Evolutionary conservation across 768 basidiomycete genomes (phyloP).

Genomic region (Suillus alpinus): DNA sequence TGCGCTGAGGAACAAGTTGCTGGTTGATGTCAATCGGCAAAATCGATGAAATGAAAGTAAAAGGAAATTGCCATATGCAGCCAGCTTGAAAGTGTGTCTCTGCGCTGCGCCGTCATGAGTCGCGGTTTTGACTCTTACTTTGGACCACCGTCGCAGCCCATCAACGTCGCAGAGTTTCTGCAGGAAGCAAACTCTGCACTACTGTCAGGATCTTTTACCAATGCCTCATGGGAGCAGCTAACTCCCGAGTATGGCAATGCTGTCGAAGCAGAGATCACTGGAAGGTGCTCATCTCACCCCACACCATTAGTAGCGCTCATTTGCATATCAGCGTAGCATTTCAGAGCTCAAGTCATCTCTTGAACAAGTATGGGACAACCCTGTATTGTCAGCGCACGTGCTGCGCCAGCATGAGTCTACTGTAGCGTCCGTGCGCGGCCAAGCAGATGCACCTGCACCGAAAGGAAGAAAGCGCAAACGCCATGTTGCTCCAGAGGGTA

Average conservation of each 20-base stretch:
- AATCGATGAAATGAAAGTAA: no score
- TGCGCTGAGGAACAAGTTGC: no score
- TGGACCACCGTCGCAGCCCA: conserved; percentile 59
- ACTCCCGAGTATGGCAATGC: conserved; percentile 25
- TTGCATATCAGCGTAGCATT: conserved; percentile 39
- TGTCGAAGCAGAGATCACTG: conserved; percentile 39
- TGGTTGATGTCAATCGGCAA: no score
- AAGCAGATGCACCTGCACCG: conserved; percentile 26
- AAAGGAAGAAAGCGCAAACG: conserved; percentile 37
- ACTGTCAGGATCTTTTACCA: conserved; percentile 5
- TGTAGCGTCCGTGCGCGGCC: conserved; percentile 35
- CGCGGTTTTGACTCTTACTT: conserved; percentile 50
- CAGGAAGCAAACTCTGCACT: conserved; percentile 25
- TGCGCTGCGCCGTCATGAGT: conserved; percentile 8
- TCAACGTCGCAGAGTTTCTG: conserved; percentile 47
- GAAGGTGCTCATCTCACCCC: conserved; percentile 30
- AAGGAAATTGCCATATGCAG: no score
- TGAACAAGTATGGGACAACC: conserved; percentile 50
- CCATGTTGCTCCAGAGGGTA: conserved; percentile 15
- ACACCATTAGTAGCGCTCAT: not conserved
- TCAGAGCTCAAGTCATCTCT: conserved; percentile 46
- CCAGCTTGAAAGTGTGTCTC: no score
- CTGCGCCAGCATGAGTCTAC: conserved; percentile 49
- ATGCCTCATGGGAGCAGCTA: conserved; percentile 22
- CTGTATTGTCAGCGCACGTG: conserved; percentile 56